A percentile compares a stretch with the other conserved stretches of the same genome.
These are phyloP conservation scores for Fraxinus greggii DNA, from an alignment of 305 asterid genomes.

Conservation along the genomic window DNA sequence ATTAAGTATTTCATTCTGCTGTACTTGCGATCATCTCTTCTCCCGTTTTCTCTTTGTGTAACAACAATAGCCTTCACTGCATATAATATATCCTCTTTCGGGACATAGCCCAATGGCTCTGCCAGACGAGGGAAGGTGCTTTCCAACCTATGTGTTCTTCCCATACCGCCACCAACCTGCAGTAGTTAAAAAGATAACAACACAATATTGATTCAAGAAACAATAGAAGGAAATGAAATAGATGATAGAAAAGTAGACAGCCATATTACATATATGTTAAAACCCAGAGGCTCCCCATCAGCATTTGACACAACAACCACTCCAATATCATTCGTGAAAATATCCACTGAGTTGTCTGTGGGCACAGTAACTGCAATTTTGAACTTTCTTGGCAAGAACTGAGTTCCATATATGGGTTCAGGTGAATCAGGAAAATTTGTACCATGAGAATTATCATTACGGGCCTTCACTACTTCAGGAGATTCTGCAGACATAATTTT, in stretches of 20 bases:
- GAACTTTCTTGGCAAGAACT: constrained; percentile 97
- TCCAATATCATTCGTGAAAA: constrained; percentile 86
- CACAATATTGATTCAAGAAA: constrained; percentile 1
- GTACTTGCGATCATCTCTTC: constrained; percentile 95
- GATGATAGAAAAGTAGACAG: constrained; percentile 5
- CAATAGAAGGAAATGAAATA: constrained; percentile 10
- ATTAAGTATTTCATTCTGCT: constrained; percentile 92
- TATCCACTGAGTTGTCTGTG: constrained; percentile 84
- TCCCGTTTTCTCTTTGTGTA: constrained; percentile 87
- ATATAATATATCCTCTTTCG: constrained; percentile 81
- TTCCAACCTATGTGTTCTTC: constrained; percentile 71
- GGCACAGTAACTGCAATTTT: constrained; percentile 93
- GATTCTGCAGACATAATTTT: constrained; percentile 74
- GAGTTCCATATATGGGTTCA: constrained; percentile 96
- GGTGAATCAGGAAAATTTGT: constrained; percentile 88
- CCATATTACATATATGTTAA: constrained; percentile 71
- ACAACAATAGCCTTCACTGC: constrained; percentile 95
- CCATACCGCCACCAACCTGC: constrained; percentile 86
- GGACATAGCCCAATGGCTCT: constrained; percentile 55
- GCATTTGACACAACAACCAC: constrained; percentile 75
- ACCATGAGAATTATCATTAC: constrained; percentile 86
- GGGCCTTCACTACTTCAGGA: constrained; percentile 79
- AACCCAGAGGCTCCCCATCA: constrained; percentile 89
- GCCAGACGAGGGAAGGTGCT: constrained; percentile 51
- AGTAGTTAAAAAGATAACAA: constrained; percentile 16